Evolutionary conservation across 192 early-diverging fungal genomes (phyloP).

Genomic region (Funneliformis mosseae): DNA sequence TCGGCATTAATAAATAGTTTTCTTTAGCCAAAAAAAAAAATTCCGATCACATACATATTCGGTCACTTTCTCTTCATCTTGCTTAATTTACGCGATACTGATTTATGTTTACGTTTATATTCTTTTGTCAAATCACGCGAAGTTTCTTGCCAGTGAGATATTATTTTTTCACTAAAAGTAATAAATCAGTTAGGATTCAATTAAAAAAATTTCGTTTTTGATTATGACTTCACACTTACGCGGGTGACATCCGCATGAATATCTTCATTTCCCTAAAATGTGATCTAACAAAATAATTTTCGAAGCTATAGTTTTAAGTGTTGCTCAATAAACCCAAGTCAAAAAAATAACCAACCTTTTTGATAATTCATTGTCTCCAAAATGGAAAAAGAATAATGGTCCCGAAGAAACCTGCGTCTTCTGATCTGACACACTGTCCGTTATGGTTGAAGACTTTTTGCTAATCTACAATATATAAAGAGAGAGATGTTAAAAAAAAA

Average conservation of each 20-base stretch:
- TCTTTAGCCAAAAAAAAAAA: no score
- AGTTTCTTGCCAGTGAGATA: conserved; percentile 54
- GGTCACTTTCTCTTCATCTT: conserved; percentile 15
- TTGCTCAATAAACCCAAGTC: background rate
- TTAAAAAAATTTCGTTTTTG: background rate
- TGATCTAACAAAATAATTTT: conserved; percentile 3
- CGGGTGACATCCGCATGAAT: conserved; percentile 49
- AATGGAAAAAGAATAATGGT: conserved; percentile 34
- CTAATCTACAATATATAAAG: background rate
- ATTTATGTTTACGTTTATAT: conserved; percentile 69
- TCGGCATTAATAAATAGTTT: no score
- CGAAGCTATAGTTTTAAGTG: background rate
- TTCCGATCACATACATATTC: no score
- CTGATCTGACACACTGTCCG: background rate
- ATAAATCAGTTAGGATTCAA: background rate
- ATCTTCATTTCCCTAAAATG: conserved; percentile 36
- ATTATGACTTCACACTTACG: conserved; percentile 38
- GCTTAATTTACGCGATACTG: conserved; percentile 41
- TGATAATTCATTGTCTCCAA: conserved; percentile 10
- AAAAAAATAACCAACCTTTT: conserved; percentile 10
- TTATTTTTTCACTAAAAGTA: conserved; percentile 56
- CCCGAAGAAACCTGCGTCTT: background rate
- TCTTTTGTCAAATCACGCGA: conserved; percentile 61
- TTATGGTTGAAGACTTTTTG: background rate
- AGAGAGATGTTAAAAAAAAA: no score